A percentile compares a stretch with the other conserved stretches of the same genome.
Conservation (phyloP, 2,329 filamentous ascomycete genomes). For the Exophiala sideris region DNA sequence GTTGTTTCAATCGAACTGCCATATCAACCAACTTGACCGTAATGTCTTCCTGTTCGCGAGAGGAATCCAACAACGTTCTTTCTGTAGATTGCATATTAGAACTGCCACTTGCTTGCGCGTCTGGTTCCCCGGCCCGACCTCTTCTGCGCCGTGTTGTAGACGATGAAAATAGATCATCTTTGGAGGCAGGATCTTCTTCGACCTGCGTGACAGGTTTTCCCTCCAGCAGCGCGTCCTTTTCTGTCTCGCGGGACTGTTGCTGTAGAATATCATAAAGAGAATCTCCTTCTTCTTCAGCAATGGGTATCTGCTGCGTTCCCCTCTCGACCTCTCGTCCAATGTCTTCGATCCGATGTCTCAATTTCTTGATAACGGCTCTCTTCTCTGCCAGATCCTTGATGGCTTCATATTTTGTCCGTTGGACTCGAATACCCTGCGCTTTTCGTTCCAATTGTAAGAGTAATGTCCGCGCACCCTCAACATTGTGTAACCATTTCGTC, state of each 20-base stretch:
- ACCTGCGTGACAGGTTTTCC: conserved; percentile 9
- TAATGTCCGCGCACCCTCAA: conserved; percentile 44
- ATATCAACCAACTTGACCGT: conserved; percentile 78
- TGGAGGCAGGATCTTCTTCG: conserved; percentile 1
- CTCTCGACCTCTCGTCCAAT: conserved; percentile 25
- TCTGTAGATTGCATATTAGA: conserved; percentile 54
- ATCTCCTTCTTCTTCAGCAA: conserved; percentile 21
- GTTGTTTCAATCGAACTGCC: conserved; percentile 52
- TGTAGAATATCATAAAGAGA: conserved; percentile 24
- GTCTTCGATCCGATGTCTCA: conserved; percentile 24
- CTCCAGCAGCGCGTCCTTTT: conserved; percentile 12
- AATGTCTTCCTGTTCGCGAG: conserved; percentile 76
- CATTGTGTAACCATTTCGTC: conserved; percentile 39
- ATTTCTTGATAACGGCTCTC: conserved; percentile 28
- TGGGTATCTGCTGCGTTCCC: conserved; percentile 8
- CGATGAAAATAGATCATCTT: conserved; percentile 17
- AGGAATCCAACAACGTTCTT: conserved; percentile 70
- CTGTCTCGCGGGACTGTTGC: conserved; percentile 1
- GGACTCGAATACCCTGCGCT: conserved; percentile 39
- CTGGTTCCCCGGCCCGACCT: conserved; percentile 5
- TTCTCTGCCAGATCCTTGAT: conserved; percentile 41
- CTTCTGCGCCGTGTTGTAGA: conserved; percentile 23
- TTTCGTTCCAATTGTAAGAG: conserved; percentile 41
- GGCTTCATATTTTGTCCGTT: conserved; percentile 38
- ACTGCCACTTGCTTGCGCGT: conserved; percentile 27